A percentile compares a stretch with the other conserved stretches of the same genome.
Conservation (phyloP, 768 basidiomycete species). For the Kwoniella pini region DNA sequence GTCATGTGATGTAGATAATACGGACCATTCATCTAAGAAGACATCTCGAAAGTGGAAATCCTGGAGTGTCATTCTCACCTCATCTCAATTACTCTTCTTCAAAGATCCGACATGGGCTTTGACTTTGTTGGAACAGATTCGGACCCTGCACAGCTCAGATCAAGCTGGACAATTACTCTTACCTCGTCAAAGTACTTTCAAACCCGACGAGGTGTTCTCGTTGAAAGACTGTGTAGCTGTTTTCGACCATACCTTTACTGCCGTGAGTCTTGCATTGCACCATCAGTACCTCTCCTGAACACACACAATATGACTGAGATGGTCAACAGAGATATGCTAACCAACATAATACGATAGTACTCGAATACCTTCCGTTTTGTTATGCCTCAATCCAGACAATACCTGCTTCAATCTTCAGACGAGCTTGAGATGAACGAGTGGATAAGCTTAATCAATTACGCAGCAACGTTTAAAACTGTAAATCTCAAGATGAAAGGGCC, state of each 20-base stretch:
- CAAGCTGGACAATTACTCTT: conserved; percentile 34
- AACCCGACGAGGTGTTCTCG: conserved; percentile 82
- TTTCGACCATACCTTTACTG: conserved; percentile 72
- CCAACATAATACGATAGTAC: conserved; percentile 58
- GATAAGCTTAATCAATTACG: conserved; percentile 91
- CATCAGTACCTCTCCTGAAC: neutral
- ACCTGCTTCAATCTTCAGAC: conserved; percentile 71
- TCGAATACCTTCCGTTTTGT: conserved; percentile 74
- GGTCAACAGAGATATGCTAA: too few relatives aligned
- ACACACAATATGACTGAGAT: too few relatives aligned
- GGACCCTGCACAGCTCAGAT: conserved; percentile 1
- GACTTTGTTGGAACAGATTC: conserved; percentile 43
- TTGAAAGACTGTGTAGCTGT: conserved; percentile 77
- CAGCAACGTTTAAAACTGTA: conserved; percentile 82
- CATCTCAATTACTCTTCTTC: conserved; percentile 87
- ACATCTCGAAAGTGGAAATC: conserved; percentile 83
- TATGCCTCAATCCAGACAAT: conserved; percentile 74
- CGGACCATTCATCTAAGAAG: conserved; percentile 73
- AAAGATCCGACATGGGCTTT: conserved; percentile 55
- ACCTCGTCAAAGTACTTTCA: conserved; percentile 57
- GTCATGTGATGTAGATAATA: conserved; percentile 58
- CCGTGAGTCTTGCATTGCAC: conserved; percentile 61
- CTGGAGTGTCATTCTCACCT: conserved; percentile 81
- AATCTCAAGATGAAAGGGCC: conserved; percentile 77
- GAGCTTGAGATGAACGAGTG: conserved; percentile 80